Base-by-base conservation (phyloP, 1,284 basidiomycete genomes). In the Meira miltonrushii region DNA sequence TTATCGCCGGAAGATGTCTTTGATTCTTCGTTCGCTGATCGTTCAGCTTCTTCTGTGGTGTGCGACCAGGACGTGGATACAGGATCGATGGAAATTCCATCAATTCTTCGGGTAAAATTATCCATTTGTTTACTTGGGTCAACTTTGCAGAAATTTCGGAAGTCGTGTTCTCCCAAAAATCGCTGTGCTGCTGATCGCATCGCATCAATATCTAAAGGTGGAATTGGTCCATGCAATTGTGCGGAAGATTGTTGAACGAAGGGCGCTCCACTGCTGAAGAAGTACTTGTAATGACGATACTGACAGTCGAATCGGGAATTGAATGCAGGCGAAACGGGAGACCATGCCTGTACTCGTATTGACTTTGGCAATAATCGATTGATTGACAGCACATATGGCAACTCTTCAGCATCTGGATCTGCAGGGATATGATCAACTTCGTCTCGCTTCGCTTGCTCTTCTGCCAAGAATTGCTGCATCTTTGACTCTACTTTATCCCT, bases 201-300 rank as follows among this genome's bases (percentile, higher is more conserved):
- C 37, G 82, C 83, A 74, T 38, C 57, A 23, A 77, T 60, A 47
- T 77, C 67, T 28, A 77, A 44, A 1, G 13, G 61, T 54, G 23
- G 65, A 49, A 2, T 43, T 9, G 40, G 40, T 15, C 57, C 57
- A 19, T 25, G 21, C 2, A 21, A 17, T 13, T 25, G 28, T 3
- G 58, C 44, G 8, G 60, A 56, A 7, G 65, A 61, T 15, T 50
- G 62, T 25, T 76, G 61, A 17, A 59, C 8, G 0, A 37, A 7
- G 0, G 74, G 71, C 2, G 70, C 65, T 3, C 75, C 75, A 10
- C 59, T 51, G 15, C 68, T 62, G 65, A 78, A 98, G 78, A 96
- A 94, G 80, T 98, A 99, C 78, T 96, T 96, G 85, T 98, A 99
- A 78, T 98, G 94, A 39, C 94, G 83, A 72, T 85, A 87, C 58